Evolutionary conservation across 2,329 filamentous ascomycete genomes (phyloP).

Genomic region (Aspergillus nomiae): DNA sequence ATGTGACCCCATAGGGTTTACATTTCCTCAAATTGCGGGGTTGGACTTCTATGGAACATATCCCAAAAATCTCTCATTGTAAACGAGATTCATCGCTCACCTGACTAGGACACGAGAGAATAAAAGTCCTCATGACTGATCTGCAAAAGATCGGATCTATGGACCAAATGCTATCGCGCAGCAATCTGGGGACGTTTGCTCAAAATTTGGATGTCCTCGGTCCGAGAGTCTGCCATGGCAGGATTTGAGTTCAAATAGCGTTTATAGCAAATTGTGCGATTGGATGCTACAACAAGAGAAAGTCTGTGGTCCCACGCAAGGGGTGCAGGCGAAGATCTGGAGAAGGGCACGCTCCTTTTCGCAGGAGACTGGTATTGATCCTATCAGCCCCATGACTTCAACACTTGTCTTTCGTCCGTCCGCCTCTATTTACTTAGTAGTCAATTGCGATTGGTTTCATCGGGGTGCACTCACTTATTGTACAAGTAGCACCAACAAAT

Average conservation of each 20-base stretch:
- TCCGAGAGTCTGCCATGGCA: background rate
- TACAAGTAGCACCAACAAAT: background rate
- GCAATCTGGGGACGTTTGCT: background rate
- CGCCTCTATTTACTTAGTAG: background rate
- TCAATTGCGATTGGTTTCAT: background rate
- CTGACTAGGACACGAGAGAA: background rate
- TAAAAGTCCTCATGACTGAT: background rate
- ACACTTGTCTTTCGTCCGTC: background rate
- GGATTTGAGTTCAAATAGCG: background rate
- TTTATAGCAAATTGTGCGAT: background rate
- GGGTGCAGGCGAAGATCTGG: background rate
- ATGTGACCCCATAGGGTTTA: background rate
- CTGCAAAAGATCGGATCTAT: background rate
- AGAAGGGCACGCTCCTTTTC: background rate
- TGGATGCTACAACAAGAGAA: background rate
- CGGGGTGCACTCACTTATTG: background rate
- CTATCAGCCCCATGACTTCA: background rate
- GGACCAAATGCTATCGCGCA: background rate
- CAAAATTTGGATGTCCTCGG: background rate
- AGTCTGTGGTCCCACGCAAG: background rate
- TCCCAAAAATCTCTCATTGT: background rate
- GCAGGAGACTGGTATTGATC: background rate
- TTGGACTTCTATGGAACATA: background rate
- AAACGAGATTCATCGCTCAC: background rate
- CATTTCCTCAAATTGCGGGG: background rate